These are phyloP conservation scores for Russula dissimulans DNA, from an alignment of 768 basidiomycete species.

Conservation along the genomic window DNA sequence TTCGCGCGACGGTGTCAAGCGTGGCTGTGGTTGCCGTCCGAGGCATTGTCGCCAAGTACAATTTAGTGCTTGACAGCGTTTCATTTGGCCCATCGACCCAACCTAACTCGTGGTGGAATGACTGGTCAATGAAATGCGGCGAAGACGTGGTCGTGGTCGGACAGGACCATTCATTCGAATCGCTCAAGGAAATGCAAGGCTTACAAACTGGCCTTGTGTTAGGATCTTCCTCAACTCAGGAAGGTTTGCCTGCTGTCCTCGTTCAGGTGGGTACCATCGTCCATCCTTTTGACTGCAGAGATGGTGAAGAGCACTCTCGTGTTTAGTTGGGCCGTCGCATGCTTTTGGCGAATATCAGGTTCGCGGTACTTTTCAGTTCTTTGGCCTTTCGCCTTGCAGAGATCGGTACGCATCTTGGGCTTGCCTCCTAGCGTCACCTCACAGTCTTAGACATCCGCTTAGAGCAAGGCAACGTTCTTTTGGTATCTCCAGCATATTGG, in stretches of 20 bases:
- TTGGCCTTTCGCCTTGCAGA: constrained; percentile 2
- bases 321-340: constrained; percentile 7
- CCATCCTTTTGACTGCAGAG: background rate
- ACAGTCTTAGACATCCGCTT: constrained; percentile 1
- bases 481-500: constrained; percentile 6
- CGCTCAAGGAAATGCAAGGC: background rate
- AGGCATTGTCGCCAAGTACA: background rate
- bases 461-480: background rate
- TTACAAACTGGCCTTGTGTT: constrained; percentile 5
- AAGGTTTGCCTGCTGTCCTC: constrained; percentile 3
- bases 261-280: background rate
- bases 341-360: constrained; percentile 2
- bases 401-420: background rate
- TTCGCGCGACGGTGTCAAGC: background rate
- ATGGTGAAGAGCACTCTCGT: background rate
- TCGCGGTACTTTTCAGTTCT: constrained; percentile 5
- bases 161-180: constrained; percentile 1
- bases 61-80: background rate
- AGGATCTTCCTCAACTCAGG: constrained; percentile 4
- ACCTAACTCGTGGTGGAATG: constrained; percentile 8
- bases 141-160: background rate
- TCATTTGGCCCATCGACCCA: background rate
- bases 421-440: background rate
- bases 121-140: constrained; percentile 3
- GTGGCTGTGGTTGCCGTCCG: background rate